Evolutionary conservation across 306 rosid genomes (phyloP), one percentile per base, ranked within the genome.

Genomic region (Ceratonia siliqua): DNA sequence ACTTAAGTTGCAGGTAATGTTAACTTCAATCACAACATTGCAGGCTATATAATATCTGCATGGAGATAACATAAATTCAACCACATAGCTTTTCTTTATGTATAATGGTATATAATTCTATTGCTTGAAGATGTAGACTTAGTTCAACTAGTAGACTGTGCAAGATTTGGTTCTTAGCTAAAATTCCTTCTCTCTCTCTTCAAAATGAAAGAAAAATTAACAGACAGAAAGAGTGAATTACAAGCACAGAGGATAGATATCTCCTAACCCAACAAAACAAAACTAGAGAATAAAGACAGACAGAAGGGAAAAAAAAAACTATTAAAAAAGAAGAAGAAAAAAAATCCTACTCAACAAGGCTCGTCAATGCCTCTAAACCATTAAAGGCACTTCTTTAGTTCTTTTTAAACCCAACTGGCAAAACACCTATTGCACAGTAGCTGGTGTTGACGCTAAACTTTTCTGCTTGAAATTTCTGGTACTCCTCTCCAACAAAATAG

Each of bases 31-130:
- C 42, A 33, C 39, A 58, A 20, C 33, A 6, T 42, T 15, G 53
- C 21, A 13, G 4, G 28, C 21, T 69, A 70, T 24, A 36, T 7
- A 55, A 28, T 2, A 72, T 55, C 11, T 10, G 17, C 21, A n/a
- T 28, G 67, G n/a, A 38, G 32, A 2, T 28, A n/a, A 70, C 17
- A 78, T 42, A 58, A 59, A 70, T 70, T 49, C 72, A 39, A 52
- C 49, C 56, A 36, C 43, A 54, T 42, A 53, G 67, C 67, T 15
- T n/a, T 55, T 28, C 32, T 64, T 21, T 65, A 3, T 64, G 48
- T 32, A 20, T 27, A 45, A 8, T 58, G 24, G 25, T 2, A 46
- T 18, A 46, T 12, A 39, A 25, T 18, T 62, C 28, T 33, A 38
- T 18, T 4, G 32, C 24, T 49, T 9, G 50, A 61, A 55, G 13